Percentiles rank a stretch among this genome's conserved stretches.
These are phyloP conservation scores for Arctium minus DNA, from an alignment of 129 eudicot genomes.

Conservation along the genomic window DNA sequence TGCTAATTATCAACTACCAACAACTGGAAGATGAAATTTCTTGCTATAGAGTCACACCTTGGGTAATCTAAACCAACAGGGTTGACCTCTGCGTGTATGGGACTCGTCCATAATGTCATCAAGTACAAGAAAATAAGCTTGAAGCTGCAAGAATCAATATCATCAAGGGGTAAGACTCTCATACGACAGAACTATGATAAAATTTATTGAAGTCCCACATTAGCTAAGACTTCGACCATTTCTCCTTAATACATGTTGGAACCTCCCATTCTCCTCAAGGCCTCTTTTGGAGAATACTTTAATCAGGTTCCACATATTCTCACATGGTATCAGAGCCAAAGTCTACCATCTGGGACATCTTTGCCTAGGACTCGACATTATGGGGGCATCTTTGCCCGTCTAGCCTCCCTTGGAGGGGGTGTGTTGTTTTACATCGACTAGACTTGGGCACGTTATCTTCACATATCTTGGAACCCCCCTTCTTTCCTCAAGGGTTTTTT, in stretches of 20 bases:
- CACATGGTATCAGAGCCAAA: background rate
- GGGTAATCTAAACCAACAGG: slow-evolving; percentile 72
- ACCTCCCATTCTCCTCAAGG: background rate
- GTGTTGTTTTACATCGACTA: too few species aligned
- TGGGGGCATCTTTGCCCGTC: too few species aligned
- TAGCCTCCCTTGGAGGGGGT: too few species aligned
- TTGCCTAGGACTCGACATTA: background rate
- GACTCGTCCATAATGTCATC: slow-evolving; percentile 75
- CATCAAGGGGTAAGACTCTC: background rate
- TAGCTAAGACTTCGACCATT: background rate
- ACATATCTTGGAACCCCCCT: background rate
- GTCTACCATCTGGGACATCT: background rate
- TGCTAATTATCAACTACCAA: background rate
- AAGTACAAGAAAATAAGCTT: slow-evolving; percentile 66
- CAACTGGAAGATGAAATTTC: background rate
- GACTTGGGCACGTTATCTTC: too few species aligned
- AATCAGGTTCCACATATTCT: background rate
- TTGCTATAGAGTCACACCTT: slow-evolving; percentile 35
- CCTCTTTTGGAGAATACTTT: background rate
- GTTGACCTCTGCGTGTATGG: slow-evolving; percentile 67
- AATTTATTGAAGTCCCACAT: background rate
- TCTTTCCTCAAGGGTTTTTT: background rate
- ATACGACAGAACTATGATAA: background rate
- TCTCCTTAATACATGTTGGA: background rate
- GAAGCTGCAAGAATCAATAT: slow-evolving; percentile 43